Percentiles rank a stretch among this genome's conserved stretches.
Conservation (phyloP, 2,329 filamentous ascomycete genomes). For the Nemania sp. region DNA sequence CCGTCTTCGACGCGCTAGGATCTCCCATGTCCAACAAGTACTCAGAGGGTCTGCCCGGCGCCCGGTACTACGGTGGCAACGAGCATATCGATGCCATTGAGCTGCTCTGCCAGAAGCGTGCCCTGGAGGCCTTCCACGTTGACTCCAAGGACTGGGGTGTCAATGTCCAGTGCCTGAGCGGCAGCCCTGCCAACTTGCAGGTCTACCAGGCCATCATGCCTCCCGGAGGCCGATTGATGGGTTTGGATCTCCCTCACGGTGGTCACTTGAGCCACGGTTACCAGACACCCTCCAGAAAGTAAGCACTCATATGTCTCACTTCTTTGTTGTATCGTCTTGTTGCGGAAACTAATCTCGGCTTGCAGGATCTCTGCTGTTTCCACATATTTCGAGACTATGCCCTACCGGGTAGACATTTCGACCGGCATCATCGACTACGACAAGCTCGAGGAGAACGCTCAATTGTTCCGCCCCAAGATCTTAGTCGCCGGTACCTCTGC, state of each 20-base stretch:
- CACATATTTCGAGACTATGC: conserved; percentile 99
- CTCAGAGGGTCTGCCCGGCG: conserved; percentile 97
- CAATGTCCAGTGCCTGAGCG: conserved; percentile 93
- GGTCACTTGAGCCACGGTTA: conserved; percentile 97
- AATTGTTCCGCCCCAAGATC: conserved; percentile 93
- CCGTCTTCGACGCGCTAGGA: conserved; percentile 96
- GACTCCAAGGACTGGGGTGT: conserved; percentile 93
- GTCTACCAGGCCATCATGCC: conserved; percentile 98
- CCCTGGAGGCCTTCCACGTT: conserved; percentile 86
- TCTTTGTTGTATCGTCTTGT: neutral
- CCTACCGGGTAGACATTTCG: conserved; percentile 85
- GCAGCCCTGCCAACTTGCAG: conserved; percentile 95
- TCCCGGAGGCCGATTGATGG: conserved; percentile 95
- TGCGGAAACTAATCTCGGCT: conserved; percentile 38
- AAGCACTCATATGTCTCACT: conserved; percentile 13
- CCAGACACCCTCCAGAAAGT: conserved; percentile 89
- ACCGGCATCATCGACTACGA: conserved; percentile 99
- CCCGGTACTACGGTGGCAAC: conserved; percentile 98
- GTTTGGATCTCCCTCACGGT: conserved; percentile 90
- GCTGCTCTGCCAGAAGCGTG: conserved; percentile 90
- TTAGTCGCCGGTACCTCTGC: conserved; percentile 96
- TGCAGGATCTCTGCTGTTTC: conserved; percentile 85
- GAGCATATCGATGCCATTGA: conserved; percentile 98
- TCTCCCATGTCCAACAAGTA: conserved; percentile 99
- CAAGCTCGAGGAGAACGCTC: conserved; percentile 83